A percentile compares a stretch with the other conserved stretches of the same genome.
Conservation (phyloP, 2,329 filamentous ascomycete species). For the Aureobasidium sp. region DNA sequence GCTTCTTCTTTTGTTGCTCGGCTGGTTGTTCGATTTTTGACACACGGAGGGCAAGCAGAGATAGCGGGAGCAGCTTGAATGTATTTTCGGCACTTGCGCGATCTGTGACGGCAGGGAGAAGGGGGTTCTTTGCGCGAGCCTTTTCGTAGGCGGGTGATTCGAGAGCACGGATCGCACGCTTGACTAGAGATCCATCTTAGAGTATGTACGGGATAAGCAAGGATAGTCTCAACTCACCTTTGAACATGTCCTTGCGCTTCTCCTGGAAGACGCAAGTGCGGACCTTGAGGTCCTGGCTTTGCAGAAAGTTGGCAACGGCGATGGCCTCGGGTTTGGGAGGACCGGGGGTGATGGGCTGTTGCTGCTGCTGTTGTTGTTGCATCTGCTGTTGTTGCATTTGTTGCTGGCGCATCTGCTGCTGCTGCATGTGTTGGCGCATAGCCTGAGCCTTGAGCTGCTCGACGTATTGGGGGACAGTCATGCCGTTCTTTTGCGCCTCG, state of each 20-base stretch:
- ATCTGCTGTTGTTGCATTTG: constrained; percentile 22
- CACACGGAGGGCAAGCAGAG: constrained; percentile 86
- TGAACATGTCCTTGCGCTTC: constrained; percentile 97
- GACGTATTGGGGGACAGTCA: constrained; percentile 80
- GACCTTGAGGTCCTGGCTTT: constrained; percentile 75
- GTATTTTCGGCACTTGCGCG: constrained; percentile 82
- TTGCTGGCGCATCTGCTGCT: constrained; percentile 36
- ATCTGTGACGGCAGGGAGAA: constrained; percentile 81
- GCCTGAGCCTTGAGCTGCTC: constrained; percentile 48
- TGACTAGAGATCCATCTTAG: constrained; percentile 55
- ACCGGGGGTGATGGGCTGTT: constrained; percentile 64
- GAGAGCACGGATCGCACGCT: constrained; percentile 86
- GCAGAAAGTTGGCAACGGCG: constrained; percentile 82
- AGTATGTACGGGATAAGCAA: too few relatives aligned
- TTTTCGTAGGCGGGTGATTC: constrained; percentile 86
- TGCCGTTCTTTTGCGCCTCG: constrained; percentile 76
- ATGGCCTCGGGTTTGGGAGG: constrained; percentile 85
- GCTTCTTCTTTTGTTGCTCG: constrained; percentile 68
- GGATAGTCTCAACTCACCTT: constrained; percentile 49
- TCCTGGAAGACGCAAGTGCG: constrained; percentile 91
- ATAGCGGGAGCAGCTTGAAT: constrained; percentile 92
- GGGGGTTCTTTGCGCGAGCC: constrained; percentile 79
- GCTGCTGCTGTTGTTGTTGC: constrained; percentile 31
- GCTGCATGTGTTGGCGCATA: constrained; percentile 49
- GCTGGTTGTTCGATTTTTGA: constrained; percentile 72